These are phyloP conservation scores for Vigna angularis DNA, from an alignment of 306 rosid species.

Conservation along the genomic window DNA sequence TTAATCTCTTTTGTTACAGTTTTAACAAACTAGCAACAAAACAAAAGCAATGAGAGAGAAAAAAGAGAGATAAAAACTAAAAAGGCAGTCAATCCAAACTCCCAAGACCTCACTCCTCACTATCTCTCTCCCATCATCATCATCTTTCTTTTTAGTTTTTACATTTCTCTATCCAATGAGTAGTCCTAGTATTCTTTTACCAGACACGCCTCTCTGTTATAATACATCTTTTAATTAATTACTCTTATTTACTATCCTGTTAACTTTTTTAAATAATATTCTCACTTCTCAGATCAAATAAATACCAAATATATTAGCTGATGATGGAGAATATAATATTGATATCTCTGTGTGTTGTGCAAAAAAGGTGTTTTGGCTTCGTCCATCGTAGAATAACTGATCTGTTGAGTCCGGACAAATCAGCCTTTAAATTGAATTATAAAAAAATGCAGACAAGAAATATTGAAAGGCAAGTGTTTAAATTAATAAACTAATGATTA, in stretches of 20 bases:
- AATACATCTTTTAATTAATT: neutral
- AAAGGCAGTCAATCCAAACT: constrained; percentile 61
- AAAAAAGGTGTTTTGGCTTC: constrained; percentile 35
- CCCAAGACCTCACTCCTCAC: constrained; percentile 42
- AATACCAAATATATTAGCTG: neutral
- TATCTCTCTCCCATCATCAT: constrained; percentile 48
- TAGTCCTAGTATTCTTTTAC: neutral
- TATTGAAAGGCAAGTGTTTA: constrained; percentile 36
- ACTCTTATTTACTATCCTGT: too few relatives aligned
- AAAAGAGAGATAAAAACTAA: constrained; percentile 16
- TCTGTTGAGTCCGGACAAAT: constrained; percentile 44
- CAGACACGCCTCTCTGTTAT: neutral
- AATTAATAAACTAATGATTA: constrained; percentile 20
- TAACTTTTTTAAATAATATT: too few relatives aligned
- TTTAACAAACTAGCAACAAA: constrained; percentile 35
- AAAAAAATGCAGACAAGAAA: neutral
- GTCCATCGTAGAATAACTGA: constrained; percentile 34
- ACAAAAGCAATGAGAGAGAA: neutral
- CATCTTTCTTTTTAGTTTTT: constrained; percentile 25
- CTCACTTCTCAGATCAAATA: too few relatives aligned
- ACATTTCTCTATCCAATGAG: constrained; percentile 42
- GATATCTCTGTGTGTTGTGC: neutral
- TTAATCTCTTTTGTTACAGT: constrained; percentile 41
- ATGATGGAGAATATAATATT: neutral
- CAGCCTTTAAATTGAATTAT: constrained; percentile 42